Evolutionary conservation across 805 yeast genomes (phyloP), one percentile per base, ranked within the genome.

Genomic region (Candida coquimbonensis): DNA sequence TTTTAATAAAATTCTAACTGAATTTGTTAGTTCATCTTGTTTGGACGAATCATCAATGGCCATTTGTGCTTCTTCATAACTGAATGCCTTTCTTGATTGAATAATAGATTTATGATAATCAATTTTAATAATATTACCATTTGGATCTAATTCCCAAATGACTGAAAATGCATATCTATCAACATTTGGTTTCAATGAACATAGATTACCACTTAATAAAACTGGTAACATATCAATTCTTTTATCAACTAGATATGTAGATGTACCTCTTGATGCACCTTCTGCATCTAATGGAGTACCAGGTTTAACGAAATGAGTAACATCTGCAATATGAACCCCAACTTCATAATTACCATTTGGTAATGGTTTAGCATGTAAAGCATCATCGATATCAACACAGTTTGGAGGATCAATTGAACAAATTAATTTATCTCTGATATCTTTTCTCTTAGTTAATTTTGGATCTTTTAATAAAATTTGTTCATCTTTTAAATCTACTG

Each of bases 241-340:
- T 66, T 93, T 91, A 63, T 93, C 99, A 13, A 93, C 99, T 46
- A 93, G 72, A 66, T 93, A 93, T 3, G 93, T 97, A 5, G 99
- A 90, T 0, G 99, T 93, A 57, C 97, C 98, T 67, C 99, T 80
- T 1, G 95, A 76, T 0, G 98, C 96, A 65, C 97, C 99, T 67
- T 93, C 99, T 39, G 79, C 83, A 62, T 93, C 99, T 49, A 93
- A 72, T 0, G 98, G 82, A 4, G 96, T 88, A 51, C 82, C 84
- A 0, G 99, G 83, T 65, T 89, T 88, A 39, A 93, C 99, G 60
- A 93, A 93, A 67, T 93, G 96, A 1, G 98, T 87, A 29, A 93
- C 99, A 67, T 93, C 99, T 9, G 99, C 99, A 69, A 93, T 93
- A 61, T 93, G 99, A 29, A 93, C 99, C 60, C 99, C 99, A 46